phyloP scores from a whole-genome alignment of 805 yeast species.

The Candida koratica region DNA sequence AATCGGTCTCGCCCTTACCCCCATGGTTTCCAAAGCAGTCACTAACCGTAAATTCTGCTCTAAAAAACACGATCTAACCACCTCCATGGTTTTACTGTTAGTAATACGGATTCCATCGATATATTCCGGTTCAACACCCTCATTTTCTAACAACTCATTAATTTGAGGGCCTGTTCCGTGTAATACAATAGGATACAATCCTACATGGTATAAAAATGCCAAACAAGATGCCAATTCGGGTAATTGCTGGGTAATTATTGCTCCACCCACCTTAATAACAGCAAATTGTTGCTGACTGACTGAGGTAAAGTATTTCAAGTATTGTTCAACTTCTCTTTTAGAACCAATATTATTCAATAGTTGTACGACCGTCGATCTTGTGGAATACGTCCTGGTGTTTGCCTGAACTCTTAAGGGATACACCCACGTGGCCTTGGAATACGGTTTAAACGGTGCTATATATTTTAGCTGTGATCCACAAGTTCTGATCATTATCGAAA shows the following conservation, averaged over 20 bases:
- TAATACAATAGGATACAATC: slow-evolving; percentile 90
- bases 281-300: slow-evolving; percentile 97
- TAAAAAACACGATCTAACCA: slow-evolving; percentile 90
- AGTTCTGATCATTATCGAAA: slow-evolving; percentile 11
- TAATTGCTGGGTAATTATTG: slow-evolving; percentile 91
- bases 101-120: slow-evolving; percentile 96
- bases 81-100: slow-evolving; percentile 90
- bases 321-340: slow-evolving; percentile 96
- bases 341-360: slow-evolving; percentile 93
- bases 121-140: slow-evolving; percentile 93
- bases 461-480: slow-evolving; percentile 7
- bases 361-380: slow-evolving; percentile 94
- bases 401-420: no score
- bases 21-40: slow-evolving; percentile 92
- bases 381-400: slow-evolving; percentile 38
- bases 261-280: slow-evolving; percentile 98
- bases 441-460: slow-evolving; percentile 1
- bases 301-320: slow-evolving; percentile 91
- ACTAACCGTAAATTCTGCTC: slow-evolving; percentile 94
- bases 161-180: slow-evolving; percentile 99
- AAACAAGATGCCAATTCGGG: slow-evolving; percentile 92
- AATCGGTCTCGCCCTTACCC: slow-evolving; percentile 97
- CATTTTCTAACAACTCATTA: slow-evolving; percentile 86
- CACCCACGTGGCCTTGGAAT: no score
- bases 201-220: slow-evolving; percentile 95